These are phyloP conservation scores for Suhomyces choctaworum DNA, from an alignment of 1,139 yeast species.

Conservation along the genomic window DNA sequence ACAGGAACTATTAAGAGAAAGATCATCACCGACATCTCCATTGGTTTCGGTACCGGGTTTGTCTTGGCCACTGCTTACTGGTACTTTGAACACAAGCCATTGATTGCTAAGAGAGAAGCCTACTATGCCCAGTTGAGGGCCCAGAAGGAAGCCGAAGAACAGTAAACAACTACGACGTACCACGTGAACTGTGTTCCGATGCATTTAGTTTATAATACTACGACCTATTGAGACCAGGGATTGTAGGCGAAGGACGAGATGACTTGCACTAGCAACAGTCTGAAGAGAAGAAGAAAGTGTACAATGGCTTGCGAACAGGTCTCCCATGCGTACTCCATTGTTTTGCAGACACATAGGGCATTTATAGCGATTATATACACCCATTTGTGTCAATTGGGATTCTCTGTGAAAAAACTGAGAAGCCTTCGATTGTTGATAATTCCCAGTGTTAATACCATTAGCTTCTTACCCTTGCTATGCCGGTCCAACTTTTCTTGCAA, in stretches of 20 bases:
- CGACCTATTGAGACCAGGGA: background rate
- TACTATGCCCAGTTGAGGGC: conserved; percentile 77
- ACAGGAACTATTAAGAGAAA: conserved; percentile 82
- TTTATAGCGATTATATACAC: no score
- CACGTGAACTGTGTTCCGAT: background rate
- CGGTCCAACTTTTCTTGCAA: conserved; percentile 43
- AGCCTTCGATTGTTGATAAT: conserved; percentile 31
- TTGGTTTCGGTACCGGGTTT: conserved; percentile 57
- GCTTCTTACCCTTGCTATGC: conserved; percentile 38
- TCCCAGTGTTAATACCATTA: conserved; percentile 58
- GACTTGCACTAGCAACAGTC: no score
- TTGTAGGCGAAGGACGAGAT: no score
- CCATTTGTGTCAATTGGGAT: no score
- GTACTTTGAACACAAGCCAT: conserved; percentile 81
- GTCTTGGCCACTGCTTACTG: conserved; percentile 55
- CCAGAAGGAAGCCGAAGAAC: conserved; percentile 69
- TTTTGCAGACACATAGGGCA: no score
- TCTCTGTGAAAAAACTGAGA: conserved; percentile 2
- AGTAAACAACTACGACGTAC: background rate
- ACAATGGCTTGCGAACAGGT: no score
- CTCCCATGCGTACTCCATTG: no score
- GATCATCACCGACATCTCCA: conserved; percentile 74
- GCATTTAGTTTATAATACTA: background rate
- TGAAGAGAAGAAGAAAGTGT: no score
- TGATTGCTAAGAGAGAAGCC: conserved; percentile 75